Evolutionary conservation across 75 land plant genomes (phyloP).

Genomic region (Sequoiadendron giganteum): DNA sequence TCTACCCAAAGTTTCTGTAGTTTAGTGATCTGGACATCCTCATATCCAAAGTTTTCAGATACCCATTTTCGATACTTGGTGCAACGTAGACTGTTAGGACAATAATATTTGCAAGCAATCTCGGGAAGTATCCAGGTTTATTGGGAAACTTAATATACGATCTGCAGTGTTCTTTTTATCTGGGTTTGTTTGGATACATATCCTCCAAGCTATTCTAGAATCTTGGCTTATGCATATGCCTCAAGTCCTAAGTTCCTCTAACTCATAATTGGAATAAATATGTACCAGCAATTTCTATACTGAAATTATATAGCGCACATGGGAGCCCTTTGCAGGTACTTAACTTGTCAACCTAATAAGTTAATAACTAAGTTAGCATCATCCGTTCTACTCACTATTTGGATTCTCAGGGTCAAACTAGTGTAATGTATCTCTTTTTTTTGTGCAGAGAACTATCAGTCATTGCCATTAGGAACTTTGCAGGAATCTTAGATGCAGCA

Average conservation of each 20-base stretch:
- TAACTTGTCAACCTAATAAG: not conserved
- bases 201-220: not conserved
- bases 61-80: not conserved
- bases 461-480: constrained; percentile 56
- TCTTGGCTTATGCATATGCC: not conserved
- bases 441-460: constrained; percentile 60
- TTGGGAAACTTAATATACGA: not conserved
- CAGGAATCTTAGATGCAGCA: constrained; percentile 52
- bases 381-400: not conserved
- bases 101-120: not conserved
- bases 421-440: not conserved
- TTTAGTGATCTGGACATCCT: not conserved
- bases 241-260: not conserved
- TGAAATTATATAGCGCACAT: not conserved
- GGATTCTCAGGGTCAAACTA: not conserved
- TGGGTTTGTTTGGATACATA: not conserved
- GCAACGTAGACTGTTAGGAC: not conserved
- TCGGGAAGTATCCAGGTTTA: not conserved
- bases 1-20: not conserved
- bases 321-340: not conserved
- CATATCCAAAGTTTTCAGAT: not conserved
- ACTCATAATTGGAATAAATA: not conserved
- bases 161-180: not conserved
- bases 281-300: not conserved
- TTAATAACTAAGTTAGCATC: not conserved